Percentiles rank a stretch among this genome's conserved stretches.
These are phyloP conservation scores for Aspergillus piperis DNA, from an alignment of 2,329 filamentous ascomycete species.

Conservation along the genomic window DNA sequence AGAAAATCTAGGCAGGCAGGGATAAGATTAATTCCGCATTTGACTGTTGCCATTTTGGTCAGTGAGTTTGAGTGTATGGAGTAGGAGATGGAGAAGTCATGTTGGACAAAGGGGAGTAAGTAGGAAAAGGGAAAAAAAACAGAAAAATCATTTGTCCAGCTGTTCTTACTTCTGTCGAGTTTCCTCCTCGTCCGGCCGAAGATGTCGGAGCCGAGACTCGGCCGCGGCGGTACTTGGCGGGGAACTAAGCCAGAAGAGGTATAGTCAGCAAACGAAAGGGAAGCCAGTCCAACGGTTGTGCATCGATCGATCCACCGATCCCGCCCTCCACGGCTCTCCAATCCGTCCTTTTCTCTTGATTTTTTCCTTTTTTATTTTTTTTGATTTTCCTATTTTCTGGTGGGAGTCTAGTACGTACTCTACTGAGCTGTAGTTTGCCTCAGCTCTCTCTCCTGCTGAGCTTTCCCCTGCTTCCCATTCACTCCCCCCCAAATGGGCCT, in stretches of 20 bases:
- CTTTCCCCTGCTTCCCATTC: slow-evolving; percentile 9
- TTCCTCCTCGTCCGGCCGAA: slow-evolving; percentile 9
- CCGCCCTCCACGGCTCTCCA: slow-evolving; percentile 6
- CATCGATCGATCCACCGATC: slow-evolving; percentile 16
- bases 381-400: too few relatives aligned
- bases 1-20: background rate
- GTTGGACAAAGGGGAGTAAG: too few relatives aligned
- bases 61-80: too few relatives aligned
- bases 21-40: slow-evolving; percentile 19
- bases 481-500: background rate
- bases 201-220: slow-evolving; percentile 19
- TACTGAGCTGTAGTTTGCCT: background rate
- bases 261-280: too few relatives aligned
- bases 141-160: too few relatives aligned
- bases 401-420: too few relatives aligned
- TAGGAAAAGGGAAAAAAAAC: too few relatives aligned
- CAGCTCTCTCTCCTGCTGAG: background rate
- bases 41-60: too few relatives aligned
- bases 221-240: slow-evolving; percentile 11
- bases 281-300: slow-evolving; percentile 16
- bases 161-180: too few relatives aligned
- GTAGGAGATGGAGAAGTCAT: too few relatives aligned
- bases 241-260: background rate
- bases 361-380: too few relatives aligned
- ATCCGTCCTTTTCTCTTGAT: background rate